Conservation (phyloP, 805 yeast species). For the Suhomyces canberraensis region DNA sequence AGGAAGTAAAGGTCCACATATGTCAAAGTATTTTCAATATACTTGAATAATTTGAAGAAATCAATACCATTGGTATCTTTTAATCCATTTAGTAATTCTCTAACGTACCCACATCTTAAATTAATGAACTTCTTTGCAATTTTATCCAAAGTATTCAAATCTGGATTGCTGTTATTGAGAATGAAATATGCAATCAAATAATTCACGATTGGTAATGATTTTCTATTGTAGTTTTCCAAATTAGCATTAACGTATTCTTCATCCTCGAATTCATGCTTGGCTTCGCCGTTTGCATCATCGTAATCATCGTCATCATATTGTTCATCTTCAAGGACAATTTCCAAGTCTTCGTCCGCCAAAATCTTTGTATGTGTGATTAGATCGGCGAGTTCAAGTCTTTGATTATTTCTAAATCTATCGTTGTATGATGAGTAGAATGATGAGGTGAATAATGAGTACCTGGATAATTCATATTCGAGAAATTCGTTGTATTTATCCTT, state of each 20-base stretch:
- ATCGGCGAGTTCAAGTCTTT: constrained; percentile 11
- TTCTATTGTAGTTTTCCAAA: constrained; percentile 10
- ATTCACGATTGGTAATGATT: constrained; percentile 26
- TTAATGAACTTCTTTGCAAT: constrained; percentile 21
- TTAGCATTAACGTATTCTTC: constrained; percentile 1
- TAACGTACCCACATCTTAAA: constrained; percentile 21
- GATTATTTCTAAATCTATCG: constrained; percentile 16
- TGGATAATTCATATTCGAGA: constrained; percentile 25
- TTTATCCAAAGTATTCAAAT: constrained; percentile 15
- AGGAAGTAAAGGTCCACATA: constrained; percentile 24
- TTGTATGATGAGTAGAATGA: constrained; percentile 14
- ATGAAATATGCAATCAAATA: constrained; percentile 31
- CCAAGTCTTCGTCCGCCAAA: constrained; percentile 12
- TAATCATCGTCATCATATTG: constrained; percentile 9
- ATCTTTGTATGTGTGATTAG: constrained; percentile 7
- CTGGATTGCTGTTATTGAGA: constrained; percentile 16
- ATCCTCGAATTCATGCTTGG: constrained; percentile 9
- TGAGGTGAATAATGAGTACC: constrained; percentile 16
- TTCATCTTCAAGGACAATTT: constrained; percentile 14
- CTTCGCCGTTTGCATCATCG: no score
- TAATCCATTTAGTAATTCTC: constrained; percentile 7
- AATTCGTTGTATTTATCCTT: constrained; percentile 21
- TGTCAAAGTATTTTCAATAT: constrained; percentile 32
- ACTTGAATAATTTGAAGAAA: constrained; percentile 28
- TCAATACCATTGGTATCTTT: constrained; percentile 13